Conservation (phyloP, 225 moss, liverwort and hornwort species). For the Pseudisothecium myosuroides region DNA sequence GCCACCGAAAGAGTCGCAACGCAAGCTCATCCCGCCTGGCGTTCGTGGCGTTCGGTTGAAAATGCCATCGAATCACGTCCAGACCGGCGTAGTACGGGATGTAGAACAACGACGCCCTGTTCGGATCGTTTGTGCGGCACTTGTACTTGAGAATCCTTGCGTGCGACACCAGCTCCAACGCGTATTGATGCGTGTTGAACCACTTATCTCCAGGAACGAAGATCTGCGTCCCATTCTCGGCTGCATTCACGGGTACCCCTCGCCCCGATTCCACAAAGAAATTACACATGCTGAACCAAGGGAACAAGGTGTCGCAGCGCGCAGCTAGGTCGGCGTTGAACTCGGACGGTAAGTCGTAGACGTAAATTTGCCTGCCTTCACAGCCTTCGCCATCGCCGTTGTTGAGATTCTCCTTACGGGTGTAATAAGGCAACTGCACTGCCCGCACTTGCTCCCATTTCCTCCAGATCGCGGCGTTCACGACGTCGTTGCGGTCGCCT, state of each 20-base stretch:
- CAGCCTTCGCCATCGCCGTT: neutral
- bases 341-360: slow-evolving; percentile 62
- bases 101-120: slow-evolving; percentile 53
- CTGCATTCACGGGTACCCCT: slow-evolving; percentile 27
- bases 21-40: slow-evolving; percentile 43
- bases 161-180: slow-evolving; percentile 69
- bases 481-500: neutral
- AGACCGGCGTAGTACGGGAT: slow-evolving; percentile 74
- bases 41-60: slow-evolving; percentile 22
- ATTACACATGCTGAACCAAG: slow-evolving; percentile 52
- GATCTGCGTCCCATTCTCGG: slow-evolving; percentile 24
- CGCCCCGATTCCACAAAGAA: slow-evolving; percentile 56
- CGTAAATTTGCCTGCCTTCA: slow-evolving; percentile 29
- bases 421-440: neutral
- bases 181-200: slow-evolving; percentile 71
- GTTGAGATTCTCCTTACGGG: neutral
- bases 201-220: slow-evolving; percentile 60
- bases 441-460: neutral
- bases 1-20: slow-evolving; percentile 29
- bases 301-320: slow-evolving; percentile 35
- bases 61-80: slow-evolving; percentile 83
- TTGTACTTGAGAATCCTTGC: slow-evolving; percentile 45
- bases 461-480: neutral
- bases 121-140: slow-evolving; percentile 40
- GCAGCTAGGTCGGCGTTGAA: slow-evolving; percentile 43